Evolutionary conservation across 139 green algal species (phyloP).

Genomic region (Chlorella sorokiniana): DNA sequence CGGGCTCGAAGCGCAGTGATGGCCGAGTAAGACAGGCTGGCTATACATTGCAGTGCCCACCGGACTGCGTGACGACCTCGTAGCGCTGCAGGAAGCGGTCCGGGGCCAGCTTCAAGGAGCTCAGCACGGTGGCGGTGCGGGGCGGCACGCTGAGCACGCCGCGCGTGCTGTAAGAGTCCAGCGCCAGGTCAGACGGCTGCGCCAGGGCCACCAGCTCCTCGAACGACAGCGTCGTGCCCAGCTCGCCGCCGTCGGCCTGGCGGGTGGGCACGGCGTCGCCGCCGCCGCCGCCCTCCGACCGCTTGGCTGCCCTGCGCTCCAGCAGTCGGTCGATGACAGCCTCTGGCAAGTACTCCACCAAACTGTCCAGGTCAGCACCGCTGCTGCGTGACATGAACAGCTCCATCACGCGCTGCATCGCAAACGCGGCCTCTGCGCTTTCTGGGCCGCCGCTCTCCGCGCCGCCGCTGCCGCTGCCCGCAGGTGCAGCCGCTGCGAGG

Average conservation of each 20-base stretch:
- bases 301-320: conserved; percentile 7
- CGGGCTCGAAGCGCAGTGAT: background rate
- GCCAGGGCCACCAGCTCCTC: conserved; percentile 6
- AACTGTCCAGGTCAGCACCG: background rate
- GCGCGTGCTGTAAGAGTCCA: background rate
- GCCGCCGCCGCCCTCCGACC: conserved; percentile 3
- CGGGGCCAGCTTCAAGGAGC: background rate
- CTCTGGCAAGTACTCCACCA: conserved; percentile 21
- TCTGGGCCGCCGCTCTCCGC: background rate
- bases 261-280: background rate
- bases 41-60: background rate
- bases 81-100: conserved; percentile 21
- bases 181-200: conserved; percentile 2
- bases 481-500: background rate
- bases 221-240: background rate
- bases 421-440: conserved; percentile 8
- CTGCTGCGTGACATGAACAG: background rate
- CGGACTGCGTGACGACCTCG: background rate
- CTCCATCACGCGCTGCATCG: conserved; percentile 5
- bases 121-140: background rate
- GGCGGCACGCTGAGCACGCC: conserved; percentile 1
- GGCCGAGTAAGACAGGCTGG: background rate
- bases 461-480: background rate
- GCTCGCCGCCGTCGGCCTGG: background rate
- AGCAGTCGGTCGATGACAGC: conserved; percentile 29